Evolutionary conservation across 2,329 filamentous ascomycete species (phyloP).

Genomic region (Calonectria ilicicola): DNA sequence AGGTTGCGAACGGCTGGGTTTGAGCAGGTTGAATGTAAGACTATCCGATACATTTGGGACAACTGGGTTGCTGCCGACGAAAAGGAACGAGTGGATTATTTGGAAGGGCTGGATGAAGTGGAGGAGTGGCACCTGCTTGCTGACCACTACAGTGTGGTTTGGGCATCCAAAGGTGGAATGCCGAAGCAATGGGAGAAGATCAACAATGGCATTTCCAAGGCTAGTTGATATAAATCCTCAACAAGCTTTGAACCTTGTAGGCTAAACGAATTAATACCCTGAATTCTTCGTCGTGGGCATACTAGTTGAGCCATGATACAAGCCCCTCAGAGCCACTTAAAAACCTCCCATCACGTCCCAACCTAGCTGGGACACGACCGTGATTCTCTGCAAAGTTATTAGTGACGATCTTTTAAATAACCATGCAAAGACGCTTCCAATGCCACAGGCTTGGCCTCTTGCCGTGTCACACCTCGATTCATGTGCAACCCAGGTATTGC

Average conservation of each 20-base stretch:
- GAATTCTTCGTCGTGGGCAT: neutral
- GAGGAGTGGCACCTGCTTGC: slow-evolving; percentile 94
- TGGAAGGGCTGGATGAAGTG: slow-evolving; percentile 94
- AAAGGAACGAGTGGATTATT: slow-evolving; percentile 79
- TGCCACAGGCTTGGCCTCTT: neutral
- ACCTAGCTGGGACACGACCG: neutral
- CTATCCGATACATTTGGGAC: slow-evolving; percentile 75
- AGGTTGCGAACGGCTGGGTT: slow-evolving; percentile 79
- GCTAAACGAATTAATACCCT: neutral
- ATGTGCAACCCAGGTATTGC: neutral
- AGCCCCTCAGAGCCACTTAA: too few relatives aligned
- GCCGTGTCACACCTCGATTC: neutral
- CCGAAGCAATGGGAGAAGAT: slow-evolving; percentile 35
- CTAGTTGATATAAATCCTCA: neutral
- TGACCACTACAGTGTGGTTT: slow-evolving; percentile 89
- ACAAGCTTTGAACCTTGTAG: neutral
- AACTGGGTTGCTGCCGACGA: slow-evolving; percentile 78
- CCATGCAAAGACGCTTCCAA: neutral
- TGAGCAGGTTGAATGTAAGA: slow-evolving; percentile 53
- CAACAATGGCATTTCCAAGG: slow-evolving; percentile 4
- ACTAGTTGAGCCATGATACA: neutral
- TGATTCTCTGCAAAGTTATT: neutral
- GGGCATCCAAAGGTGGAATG: slow-evolving; percentile 75
- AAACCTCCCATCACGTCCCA: neutral
- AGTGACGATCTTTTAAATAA: neutral